Base-by-base conservation (phyloP, 345 rosid genomes). In the Salix suchowensis region DNA sequence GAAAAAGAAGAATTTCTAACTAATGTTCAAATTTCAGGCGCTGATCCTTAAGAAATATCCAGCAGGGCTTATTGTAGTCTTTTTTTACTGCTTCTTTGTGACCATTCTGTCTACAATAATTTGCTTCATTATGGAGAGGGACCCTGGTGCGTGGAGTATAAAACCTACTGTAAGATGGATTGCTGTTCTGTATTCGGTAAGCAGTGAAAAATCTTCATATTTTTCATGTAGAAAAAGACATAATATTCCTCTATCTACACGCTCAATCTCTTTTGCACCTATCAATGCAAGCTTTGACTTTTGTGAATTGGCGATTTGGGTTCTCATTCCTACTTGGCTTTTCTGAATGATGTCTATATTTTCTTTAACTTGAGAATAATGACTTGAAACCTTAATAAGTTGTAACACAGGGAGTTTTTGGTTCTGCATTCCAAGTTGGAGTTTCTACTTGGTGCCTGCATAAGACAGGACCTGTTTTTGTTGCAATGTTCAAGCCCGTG, bases 401-500 rank as follows among this genome's bases (percentile, higher is more conserved):
- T 55, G 62, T 65, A 30, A 46, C 73, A 48, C 34, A 84, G 88
- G 87, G 75, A 67, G 79, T 87, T 68, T 85, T 87, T 73, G 90
- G 88, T 66, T 87, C 86, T 54, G 87, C 88, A n/a, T 86, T 90
- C 79, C 91, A 88, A 88, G 84, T 90, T 30, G 88, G 90, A 12
- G 30, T 90, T 70, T 37, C 79, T 62, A 76, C 94, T 73, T 90
- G 90, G 91, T 90, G 92, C 85, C 72, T 90, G 79, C 88, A 60
- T 69, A 78, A 81, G 79, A 87, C 92, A 0, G 90, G 92, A 50
- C 92, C 91, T 24, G 90, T 89, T 76, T 89, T 91, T 77, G 91
- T 91, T 74, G 32, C 90, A 15, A 84, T 88, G 92, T 89, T 89
- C 85, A 91, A 91, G 85, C 91, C 95, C 65, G 52, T 91, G 80